These are phyloP conservation scores for Psilocybe mexicana DNA, from an alignment of 1,284 basidiomycete species.

Conservation along the genomic window DNA sequence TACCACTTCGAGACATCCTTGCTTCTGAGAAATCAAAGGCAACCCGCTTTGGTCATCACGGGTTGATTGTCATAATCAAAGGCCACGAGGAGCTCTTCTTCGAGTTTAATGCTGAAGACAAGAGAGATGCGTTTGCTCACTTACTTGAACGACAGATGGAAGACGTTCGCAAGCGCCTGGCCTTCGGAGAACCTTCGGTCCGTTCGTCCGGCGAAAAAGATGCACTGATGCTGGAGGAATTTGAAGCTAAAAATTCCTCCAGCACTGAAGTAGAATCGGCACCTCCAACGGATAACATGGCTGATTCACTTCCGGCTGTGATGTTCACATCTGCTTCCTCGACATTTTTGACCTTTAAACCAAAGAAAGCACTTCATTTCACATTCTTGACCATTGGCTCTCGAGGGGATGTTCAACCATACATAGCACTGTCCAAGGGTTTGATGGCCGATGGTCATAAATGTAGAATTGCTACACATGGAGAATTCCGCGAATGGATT, in stretches of 20 bases:
- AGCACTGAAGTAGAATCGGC: conserved; percentile 44
- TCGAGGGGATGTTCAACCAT: conserved; percentile 91
- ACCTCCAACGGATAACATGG: conserved; percentile 51
- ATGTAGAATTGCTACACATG: conserved; percentile 88
- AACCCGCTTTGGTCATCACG: conserved; percentile 86
- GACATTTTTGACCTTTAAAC: conserved; percentile 94
- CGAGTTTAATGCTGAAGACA: conserved; percentile 82
- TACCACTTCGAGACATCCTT: conserved; percentile 88
- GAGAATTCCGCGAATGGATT: conserved; percentile 94
- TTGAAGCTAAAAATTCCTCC: conserved; percentile 50
- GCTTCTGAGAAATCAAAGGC: conserved; percentile 84
- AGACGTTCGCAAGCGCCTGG: conserved; percentile 54
- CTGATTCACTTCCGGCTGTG: conserved; percentile 75
- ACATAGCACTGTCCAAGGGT: conserved; percentile 93
- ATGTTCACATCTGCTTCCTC: conserved; percentile 95
- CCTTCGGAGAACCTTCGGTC: conserved; percentile 39
- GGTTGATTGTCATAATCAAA: conserved; percentile 87
- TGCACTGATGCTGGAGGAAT: conserved; percentile 74
- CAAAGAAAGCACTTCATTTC: conserved; percentile 78
- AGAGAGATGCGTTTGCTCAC: conserved; percentile 73
- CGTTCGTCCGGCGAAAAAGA: conserved; percentile 57
- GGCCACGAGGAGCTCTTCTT: conserved; percentile 98
- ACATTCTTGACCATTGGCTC: conserved; percentile 96
- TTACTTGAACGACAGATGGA: conserved; percentile 84
- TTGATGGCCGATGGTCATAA: conserved; percentile 88